phyloP scores from a whole-genome alignment of 352 stramenopile genomes.

The Phytophthora tentaculata region DNA sequence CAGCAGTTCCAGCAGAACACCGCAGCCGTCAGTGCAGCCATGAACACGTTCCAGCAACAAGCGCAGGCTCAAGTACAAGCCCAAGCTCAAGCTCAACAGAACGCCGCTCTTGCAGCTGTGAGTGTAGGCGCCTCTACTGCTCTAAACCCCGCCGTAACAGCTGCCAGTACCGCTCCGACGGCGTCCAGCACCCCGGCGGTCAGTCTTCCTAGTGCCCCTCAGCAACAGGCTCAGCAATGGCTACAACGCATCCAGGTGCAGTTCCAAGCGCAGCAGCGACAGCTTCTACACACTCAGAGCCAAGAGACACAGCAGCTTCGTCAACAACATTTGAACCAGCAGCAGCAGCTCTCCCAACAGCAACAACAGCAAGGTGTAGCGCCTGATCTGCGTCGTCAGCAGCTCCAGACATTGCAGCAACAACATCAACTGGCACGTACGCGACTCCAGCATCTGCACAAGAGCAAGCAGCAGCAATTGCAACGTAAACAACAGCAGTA shows the following conservation, averaged over 20 bases:
- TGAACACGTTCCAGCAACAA: slow-evolving; percentile 69
- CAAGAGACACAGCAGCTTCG: slow-evolving; percentile 81
- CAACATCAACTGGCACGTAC: slow-evolving; percentile 73
- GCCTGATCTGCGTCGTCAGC: slow-evolving; percentile 64
- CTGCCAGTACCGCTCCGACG: slow-evolving; percentile 31
- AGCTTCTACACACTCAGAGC: slow-evolving; percentile 75
- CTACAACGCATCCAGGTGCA: slow-evolving; percentile 84
- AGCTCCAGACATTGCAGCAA: slow-evolving; percentile 80
- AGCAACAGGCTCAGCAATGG: slow-evolving; percentile 82
- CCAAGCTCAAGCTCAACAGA: slow-evolving; percentile 40
- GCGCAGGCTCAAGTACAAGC: slow-evolving; percentile 45
- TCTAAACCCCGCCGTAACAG: slow-evolving; percentile 42
- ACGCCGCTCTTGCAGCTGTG: slow-evolving; percentile 23
- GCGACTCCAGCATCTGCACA: slow-evolving; percentile 76
- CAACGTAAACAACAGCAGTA: slow-evolving; percentile 85
- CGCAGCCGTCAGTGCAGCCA: slow-evolving; percentile 43
- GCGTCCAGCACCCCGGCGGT: slow-evolving; percentile 29
- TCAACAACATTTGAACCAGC: slow-evolving; percentile 77
- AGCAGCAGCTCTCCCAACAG: slow-evolving; percentile 75
- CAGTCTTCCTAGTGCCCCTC: slow-evolving; percentile 47
- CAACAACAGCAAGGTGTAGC: slow-evolving; percentile 72
- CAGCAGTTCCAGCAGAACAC: slow-evolving; percentile 51
- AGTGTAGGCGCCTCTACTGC: slow-evolving; percentile 27
- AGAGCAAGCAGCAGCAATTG: slow-evolving; percentile 83
- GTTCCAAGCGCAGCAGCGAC: slow-evolving; percentile 81